A percentile compares a stretch with the other conserved stretches of the same genome.
Conservation (phyloP, 768 basidiomycete species). For the Kwoniella pini region DNA sequence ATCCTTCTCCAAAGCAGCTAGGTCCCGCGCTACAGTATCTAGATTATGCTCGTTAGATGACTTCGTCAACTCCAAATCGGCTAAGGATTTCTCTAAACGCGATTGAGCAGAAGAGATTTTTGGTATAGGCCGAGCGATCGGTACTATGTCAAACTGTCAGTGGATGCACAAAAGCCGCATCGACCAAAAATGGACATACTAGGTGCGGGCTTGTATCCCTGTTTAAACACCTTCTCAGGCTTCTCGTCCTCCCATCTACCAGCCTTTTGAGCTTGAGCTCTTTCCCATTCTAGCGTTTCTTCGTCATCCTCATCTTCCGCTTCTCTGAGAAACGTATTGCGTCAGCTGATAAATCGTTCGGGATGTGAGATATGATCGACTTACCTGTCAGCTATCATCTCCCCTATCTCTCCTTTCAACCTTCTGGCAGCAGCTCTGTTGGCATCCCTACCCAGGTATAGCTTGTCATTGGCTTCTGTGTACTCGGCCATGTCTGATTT, state of each 20-base stretch:
- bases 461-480: conserved; percentile 50
- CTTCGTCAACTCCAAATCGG: conserved; percentile 42
- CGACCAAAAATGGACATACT: conserved; percentile 43
- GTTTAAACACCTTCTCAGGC: conserved; percentile 32
- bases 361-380: conserved; percentile 5
- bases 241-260: conserved; percentile 35
- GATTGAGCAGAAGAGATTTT: conserved; percentile 51
- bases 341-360: neutral
- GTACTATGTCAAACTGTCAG: conserved; percentile 43
- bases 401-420: conserved; percentile 53
- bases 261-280: conserved; percentile 55
- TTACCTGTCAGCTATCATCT: conserved; percentile 57
- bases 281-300: conserved; percentile 55
- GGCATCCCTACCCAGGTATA: conserved; percentile 55
- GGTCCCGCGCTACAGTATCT: conserved; percentile 47
- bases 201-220: conserved; percentile 50
- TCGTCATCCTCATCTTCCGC: conserved; percentile 55
- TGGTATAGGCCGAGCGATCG: conserved; percentile 53
- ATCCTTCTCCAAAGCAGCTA: conserved; percentile 52
- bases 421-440: conserved; percentile 53
- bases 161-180: neutral
- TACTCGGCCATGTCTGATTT: conserved; percentile 50
- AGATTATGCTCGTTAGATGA: conserved; percentile 44
- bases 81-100: conserved; percentile 52
- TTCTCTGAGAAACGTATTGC: conserved; percentile 34